Base-by-base conservation (phyloP, 1,284 basidiomycete genomes). In the Puccinia polysora region DNA sequence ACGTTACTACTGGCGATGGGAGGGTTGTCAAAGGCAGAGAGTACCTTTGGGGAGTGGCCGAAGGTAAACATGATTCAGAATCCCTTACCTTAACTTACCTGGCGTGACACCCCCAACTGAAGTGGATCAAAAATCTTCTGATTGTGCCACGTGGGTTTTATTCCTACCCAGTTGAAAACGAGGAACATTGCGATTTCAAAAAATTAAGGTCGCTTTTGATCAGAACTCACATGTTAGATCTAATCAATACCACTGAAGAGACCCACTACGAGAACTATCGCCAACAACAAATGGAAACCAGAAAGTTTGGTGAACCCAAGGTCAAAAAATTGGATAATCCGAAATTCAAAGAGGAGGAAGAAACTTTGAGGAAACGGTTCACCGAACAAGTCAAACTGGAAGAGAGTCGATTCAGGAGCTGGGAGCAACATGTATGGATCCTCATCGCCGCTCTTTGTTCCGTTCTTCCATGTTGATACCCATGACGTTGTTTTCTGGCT, bases 351-450 rank as follows among this genome's bases (percentile, higher is more conserved):
- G 96, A 98, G 81, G 95, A 99, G 82, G 95, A 99, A 81, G 95
- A 99, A 82, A 84, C 87, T 75, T 86, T 98, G 75, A 85, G 95
- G 78, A 97, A 95, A 85, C 87, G 93, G 74, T 99, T 99, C 82
- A 99, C 95, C 38, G 96, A 99, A 81, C 95, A 98, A 83, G 96
- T 99, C 85, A 99, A 99, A 85, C 84, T 93, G 74, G 95, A 99
- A 84, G 95, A 99, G 81, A 86, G 90, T 12, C 85, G 96, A 74
- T 99, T 99, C 86, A 87, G 96, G 80, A 93, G 97, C 79, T 99
- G 96, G 96, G 95, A 97, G 82, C 92, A 96, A 83, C 94, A 97
- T 82, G 89, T 93, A 80, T 76, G 88, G 84, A 58, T 43, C 30
- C 10, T 59, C 20, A 28, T 25, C 20, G 60, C 69, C 63, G 36